These are phyloP conservation scores for Aureobasidium uvarum DNA, from an alignment of 2,329 filamentous ascomycete genomes.

Conservation along the genomic window DNA sequence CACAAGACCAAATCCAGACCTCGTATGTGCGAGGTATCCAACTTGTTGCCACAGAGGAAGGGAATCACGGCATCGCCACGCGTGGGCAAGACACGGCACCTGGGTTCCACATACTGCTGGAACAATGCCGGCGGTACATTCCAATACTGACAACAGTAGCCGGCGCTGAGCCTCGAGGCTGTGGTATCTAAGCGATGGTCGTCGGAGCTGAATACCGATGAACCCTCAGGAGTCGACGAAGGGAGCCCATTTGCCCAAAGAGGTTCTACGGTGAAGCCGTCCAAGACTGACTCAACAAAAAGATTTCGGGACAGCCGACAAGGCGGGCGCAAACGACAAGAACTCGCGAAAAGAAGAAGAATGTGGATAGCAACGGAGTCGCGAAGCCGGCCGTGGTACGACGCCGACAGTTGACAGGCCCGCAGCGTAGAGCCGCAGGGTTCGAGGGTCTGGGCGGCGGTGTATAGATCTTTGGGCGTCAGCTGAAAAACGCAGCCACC, in stretches of 20 bases:
- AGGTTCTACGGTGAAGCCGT: not conserved
- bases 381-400: slow-evolving; percentile 7
- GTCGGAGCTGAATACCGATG: not conserved
- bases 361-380: not conserved
- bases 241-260: not conserved
- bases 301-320: slow-evolving; percentile 9
- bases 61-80: not conserved
- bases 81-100: not conserved
- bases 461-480: not conserved
- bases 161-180: not conserved
- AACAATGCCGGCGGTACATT: not conserved
- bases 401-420: not conserved
- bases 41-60: not conserved
- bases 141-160: not conserved
- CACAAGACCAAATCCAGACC: not conserved
- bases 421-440: slow-evolving; percentile 14
- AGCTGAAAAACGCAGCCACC: slow-evolving; percentile 4
- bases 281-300: slow-evolving; percentile 3
- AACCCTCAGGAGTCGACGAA: no score
- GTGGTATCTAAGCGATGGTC: not conserved
- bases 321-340: not conserved
- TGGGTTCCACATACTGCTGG: not conserved
- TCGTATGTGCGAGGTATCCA: not conserved
- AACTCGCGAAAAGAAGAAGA: not conserved
- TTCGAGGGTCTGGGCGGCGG: not conserved